phyloP scores from a whole-genome alignment of 2,329 filamentous ascomycete genomes.

The Mollisia scopiformis region DNA sequence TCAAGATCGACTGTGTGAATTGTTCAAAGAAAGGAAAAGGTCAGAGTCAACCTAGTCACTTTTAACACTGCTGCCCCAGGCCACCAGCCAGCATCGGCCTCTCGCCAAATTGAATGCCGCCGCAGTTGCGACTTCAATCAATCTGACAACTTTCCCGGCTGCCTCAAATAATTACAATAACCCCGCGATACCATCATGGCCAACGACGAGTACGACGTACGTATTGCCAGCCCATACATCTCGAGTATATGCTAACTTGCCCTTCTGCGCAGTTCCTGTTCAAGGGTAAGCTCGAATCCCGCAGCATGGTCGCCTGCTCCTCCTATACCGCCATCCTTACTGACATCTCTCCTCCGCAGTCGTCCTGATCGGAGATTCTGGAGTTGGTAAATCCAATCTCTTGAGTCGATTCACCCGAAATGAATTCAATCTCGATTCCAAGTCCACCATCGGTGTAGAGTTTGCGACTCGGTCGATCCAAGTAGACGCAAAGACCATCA shows the following conservation, averaged over 20 bases:
- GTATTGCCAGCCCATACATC: constrained; percentile 42
- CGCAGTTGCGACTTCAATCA: constrained; percentile 1
- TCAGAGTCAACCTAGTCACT: too few species aligned
- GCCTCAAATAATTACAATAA: constrained; percentile 6
- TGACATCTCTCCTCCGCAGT: constrained; percentile 57
- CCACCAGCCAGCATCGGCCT: not conserved
- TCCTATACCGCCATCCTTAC: constrained; percentile 26
- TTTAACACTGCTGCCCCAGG: not conserved
- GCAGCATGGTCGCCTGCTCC: constrained; percentile 29
- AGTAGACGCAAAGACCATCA: constrained; percentile 99
- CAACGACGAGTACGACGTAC: constrained; percentile 99
- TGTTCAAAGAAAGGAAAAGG: not conserved
- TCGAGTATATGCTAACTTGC: constrained; percentile 39
- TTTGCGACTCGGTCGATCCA: constrained; percentile 98
- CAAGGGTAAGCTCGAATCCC: constrained; percentile 70
- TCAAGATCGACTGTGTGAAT: not conserved
- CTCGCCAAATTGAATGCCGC: not conserved
- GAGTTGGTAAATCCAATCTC: constrained; percentile 99
- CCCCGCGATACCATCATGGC: constrained; percentile 71
- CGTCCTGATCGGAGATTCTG: constrained; percentile 98
- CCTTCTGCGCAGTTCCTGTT: constrained; percentile 80
- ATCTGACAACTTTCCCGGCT: constrained; percentile 6
- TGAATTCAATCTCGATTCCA: constrained; percentile 99
- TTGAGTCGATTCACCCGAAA: constrained; percentile 99
- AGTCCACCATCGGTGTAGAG: constrained; percentile 99